These are phyloP conservation scores for Sisymbrium irio DNA, from an alignment of 345 rosid genomes.

Conservation along the genomic window DNA sequence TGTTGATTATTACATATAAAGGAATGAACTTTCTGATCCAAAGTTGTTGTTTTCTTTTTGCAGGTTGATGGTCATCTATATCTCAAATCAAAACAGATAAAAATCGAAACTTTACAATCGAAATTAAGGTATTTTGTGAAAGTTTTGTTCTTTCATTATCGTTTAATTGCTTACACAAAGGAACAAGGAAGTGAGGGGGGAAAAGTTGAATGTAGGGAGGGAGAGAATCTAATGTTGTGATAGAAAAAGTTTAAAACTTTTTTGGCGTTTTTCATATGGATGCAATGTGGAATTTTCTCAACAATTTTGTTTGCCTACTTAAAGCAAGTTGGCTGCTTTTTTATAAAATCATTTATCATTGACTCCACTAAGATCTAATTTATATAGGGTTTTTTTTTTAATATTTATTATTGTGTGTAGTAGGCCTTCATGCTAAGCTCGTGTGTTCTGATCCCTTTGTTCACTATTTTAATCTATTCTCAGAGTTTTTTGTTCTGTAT, in stretches of 20 bases:
- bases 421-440: constrained; percentile 33
- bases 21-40: constrained; percentile 1
- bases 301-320: constrained; percentile 19
- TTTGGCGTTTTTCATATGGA: constrained; percentile 25
- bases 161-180: not conserved
- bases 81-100: not conserved
- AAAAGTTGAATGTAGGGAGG: not conserved
- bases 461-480: constrained; percentile 12
- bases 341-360: constrained; percentile 22
- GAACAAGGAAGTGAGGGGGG: not conserved
- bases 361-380: constrained; percentile 27
- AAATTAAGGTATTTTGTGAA: not conserved
- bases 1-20: not conserved
- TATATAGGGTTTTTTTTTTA: not conserved
- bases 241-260: not conserved
- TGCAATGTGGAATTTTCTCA: constrained; percentile 35
- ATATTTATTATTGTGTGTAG: not conserved
- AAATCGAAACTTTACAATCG: not conserved
- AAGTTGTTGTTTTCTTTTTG: constrained; percentile 17
- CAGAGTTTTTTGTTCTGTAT: constrained; percentile 21
- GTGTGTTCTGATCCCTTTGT: constrained; percentile 33
- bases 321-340: constrained; percentile 29
- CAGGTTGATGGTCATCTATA: constrained; percentile 72
- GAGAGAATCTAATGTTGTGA: constrained; percentile 6
- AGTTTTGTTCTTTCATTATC: not conserved